Percentiles rank a stretch among this genome's conserved stretches.
Conservation (phyloP, 2,329 filamentous ascomycete genomes). For the Cercospora canescens region DNA sequence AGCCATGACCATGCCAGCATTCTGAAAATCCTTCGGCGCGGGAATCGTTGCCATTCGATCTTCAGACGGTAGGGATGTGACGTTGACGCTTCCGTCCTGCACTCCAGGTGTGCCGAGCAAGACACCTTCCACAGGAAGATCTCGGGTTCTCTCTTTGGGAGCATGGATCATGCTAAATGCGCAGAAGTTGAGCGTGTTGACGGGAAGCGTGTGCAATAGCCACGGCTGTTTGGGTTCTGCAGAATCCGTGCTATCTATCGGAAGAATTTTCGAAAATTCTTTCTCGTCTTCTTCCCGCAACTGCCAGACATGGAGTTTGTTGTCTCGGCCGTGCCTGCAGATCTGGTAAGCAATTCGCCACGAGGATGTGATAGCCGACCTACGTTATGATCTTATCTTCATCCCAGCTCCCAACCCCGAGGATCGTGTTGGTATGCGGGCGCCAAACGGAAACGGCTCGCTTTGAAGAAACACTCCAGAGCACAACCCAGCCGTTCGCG, state of each 20-base stretch:
- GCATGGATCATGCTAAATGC: slow-evolving; percentile 65
- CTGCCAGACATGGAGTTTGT: slow-evolving; percentile 83
- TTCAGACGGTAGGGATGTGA: slow-evolving; percentile 79
- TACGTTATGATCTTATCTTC: slow-evolving; percentile 79
- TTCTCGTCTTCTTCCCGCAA: slow-evolving; percentile 61
- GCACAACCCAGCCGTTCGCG: slow-evolving; percentile 81
- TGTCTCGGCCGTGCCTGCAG: slow-evolving; percentile 82
- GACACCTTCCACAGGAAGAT: slow-evolving; percentile 40
- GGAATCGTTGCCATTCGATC: slow-evolving; percentile 63
- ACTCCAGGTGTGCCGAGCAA: slow-evolving; percentile 73
- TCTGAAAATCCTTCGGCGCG: slow-evolving; percentile 48
- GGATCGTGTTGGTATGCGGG: slow-evolving; percentile 74
- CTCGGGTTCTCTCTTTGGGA: slow-evolving; percentile 7
- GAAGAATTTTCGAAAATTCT: slow-evolving; percentile 66
- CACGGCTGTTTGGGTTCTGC: slow-evolving; percentile 66
- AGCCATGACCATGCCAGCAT: slow-evolving; percentile 84
- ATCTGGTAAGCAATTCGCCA: no score
- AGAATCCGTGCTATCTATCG: slow-evolving; percentile 60
- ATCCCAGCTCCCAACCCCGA: slow-evolving; percentile 73
- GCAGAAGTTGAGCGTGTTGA: slow-evolving; percentile 96
- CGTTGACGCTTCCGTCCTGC: slow-evolving; percentile 64
- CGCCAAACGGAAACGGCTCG: slow-evolving; percentile 82
- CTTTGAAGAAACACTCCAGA: slow-evolving; percentile 84
- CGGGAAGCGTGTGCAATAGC: slow-evolving; percentile 79
- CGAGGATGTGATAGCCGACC: slow-evolving; percentile 40